Evolutionary conservation across 2,329 filamentous ascomycete species (phyloP).

Genomic region (Rutstroemia sp.): DNA sequence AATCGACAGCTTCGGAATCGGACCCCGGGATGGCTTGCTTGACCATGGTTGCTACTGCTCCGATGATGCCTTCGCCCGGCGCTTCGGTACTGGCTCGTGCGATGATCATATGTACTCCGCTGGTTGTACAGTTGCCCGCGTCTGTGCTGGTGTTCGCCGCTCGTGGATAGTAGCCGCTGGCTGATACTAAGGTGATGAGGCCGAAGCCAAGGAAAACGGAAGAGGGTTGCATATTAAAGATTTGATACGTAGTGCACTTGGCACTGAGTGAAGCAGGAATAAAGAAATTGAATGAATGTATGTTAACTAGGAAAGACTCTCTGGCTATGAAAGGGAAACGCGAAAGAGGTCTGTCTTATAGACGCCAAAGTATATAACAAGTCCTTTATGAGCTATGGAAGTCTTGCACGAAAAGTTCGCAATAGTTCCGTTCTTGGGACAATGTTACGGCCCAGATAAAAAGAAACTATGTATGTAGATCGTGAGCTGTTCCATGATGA

Average conservation of each 20-base stretch:
- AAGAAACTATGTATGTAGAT: not conserved
- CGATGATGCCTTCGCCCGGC: conserved; percentile 30
- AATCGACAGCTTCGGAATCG: conserved; percentile 29
- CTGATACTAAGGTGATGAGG: not conserved
- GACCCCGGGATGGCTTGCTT: conserved; percentile 28
- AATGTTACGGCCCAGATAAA: not conserved
- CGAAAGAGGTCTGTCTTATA: no score
- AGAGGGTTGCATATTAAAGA: not conserved
- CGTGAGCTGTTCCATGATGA: not conserved
- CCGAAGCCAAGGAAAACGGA: not conserved
- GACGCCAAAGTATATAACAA: no score
- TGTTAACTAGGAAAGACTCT: no score
- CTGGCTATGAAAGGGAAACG: no score
- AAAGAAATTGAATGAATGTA: not conserved
- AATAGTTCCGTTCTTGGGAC: not conserved
- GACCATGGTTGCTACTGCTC: conserved; percentile 28
- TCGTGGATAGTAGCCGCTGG: not conserved
- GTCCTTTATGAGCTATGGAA: no score
- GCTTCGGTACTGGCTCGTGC: conserved; percentile 31
- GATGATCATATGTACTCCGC: conserved; percentile 30
- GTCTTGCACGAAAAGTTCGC: not conserved
- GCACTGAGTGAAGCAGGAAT: not conserved
- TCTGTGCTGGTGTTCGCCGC: not conserved
- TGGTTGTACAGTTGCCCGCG: not conserved
- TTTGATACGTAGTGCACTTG: not conserved